These are phyloP conservation scores for Apiospora pterosperma DNA, from an alignment of 2,329 filamentous ascomycete genomes.

Conservation along the genomic window DNA sequence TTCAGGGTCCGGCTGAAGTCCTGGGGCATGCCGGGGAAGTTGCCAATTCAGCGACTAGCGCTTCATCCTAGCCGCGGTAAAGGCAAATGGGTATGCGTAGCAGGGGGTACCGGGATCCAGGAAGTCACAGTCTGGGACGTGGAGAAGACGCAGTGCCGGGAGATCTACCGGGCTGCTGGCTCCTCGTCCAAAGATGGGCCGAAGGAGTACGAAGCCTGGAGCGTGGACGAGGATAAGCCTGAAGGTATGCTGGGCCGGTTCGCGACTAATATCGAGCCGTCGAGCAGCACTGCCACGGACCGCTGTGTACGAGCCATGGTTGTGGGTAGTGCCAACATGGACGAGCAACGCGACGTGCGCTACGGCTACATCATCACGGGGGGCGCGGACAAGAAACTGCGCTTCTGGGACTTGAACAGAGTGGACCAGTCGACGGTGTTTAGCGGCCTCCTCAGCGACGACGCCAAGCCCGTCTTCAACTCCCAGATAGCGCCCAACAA, in stretches of 20 bases:
- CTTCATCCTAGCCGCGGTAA: constrained; percentile 77
- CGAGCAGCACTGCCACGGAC: constrained; percentile 44
- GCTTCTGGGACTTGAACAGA: constrained; percentile 87
- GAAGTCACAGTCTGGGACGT: constrained; percentile 96
- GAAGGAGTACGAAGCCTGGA: constrained; percentile 76
- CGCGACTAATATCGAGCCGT: constrained; percentile 68
- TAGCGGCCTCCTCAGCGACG: constrained; percentile 65
- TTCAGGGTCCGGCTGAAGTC: constrained; percentile 84
- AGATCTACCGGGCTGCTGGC: constrained; percentile 75
- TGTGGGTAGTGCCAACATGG: constrained; percentile 66
- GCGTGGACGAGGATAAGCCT: constrained; percentile 83
- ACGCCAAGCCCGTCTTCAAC: constrained; percentile 70
- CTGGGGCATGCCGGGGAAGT: constrained; percentile 82
- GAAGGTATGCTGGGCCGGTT: constrained; percentile 87
- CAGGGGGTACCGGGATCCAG: constrained; percentile 80
- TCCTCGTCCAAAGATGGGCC: constrained; percentile 51
- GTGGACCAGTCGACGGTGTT: constrained; percentile 77
- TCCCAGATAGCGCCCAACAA: constrained; percentile 50
- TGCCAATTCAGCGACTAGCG: constrained; percentile 73
- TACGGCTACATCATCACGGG: constrained; percentile 84
- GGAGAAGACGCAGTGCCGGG: constrained; percentile 82
- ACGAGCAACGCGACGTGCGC: constrained; percentile 69
- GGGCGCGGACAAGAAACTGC: constrained; percentile 83
- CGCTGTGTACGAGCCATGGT: constrained; percentile 73
- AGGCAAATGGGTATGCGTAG: constrained; percentile 82